Percentiles rank a stretch among this genome's conserved stretches.
Evolutionary conservation across 2,329 filamentous ascomycete species (phyloP).

Genomic region (Fusarium clavum): DNA sequence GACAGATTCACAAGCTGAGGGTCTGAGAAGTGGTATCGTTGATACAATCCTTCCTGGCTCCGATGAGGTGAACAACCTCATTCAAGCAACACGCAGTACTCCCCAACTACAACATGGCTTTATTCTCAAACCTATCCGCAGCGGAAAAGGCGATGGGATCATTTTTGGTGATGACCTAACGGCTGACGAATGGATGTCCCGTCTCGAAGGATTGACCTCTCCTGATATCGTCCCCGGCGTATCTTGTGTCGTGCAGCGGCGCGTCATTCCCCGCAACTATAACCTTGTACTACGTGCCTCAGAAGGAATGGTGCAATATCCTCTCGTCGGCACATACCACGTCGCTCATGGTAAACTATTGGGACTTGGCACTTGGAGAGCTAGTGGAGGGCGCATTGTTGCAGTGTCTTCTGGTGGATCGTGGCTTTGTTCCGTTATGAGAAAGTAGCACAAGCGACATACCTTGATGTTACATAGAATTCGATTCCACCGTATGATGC

Average conservation of each 20-base stretch:
- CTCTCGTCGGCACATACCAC: conserved; percentile 52
- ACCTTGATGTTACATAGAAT: not conserved
- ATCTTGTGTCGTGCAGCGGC: conserved; percentile 48
- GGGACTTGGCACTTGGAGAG: conserved; percentile 50
- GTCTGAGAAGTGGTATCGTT: conserved; percentile 46
- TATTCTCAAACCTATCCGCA: conserved; percentile 54
- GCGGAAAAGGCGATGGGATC: conserved; percentile 56
- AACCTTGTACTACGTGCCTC: conserved; percentile 48
- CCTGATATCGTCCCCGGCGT: conserved; percentile 9
- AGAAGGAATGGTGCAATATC: conserved; percentile 41
- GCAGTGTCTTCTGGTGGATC: conserved; percentile 50
- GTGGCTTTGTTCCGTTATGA: conserved; percentile 50
- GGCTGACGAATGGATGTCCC: conserved; percentile 46
- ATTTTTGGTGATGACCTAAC: conserved; percentile 53
- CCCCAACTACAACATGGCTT: conserved; percentile 44
- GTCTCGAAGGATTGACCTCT: conserved; percentile 34
- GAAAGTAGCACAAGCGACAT: not conserved
- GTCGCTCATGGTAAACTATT: conserved; percentile 45
- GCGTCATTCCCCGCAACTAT: conserved; percentile 48
- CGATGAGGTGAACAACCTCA: conserved; percentile 38
- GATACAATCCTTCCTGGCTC: conserved; percentile 53
- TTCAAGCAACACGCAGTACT: conserved; percentile 16
- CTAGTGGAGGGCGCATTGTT: conserved; percentile 47
- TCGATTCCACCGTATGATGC: too few relatives aligned
- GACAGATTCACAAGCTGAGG: conserved; percentile 43